Conservation (phyloP, 208 protist species). For the Leishmania arabica region DNA sequence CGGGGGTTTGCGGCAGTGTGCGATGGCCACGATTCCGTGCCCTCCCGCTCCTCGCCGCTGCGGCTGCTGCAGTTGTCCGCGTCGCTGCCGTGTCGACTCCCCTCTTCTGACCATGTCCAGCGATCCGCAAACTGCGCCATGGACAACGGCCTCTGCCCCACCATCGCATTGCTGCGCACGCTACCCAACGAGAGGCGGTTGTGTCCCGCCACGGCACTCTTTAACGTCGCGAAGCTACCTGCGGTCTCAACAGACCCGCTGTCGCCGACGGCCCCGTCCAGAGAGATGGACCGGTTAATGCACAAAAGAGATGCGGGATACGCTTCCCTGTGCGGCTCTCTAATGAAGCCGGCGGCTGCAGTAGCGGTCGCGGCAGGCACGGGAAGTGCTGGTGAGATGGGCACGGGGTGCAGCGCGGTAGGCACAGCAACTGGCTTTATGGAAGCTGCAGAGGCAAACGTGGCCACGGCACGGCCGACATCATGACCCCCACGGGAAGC, state of each 20-base stretch:
- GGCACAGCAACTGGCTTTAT: not conserved
- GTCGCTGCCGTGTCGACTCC: not conserved
- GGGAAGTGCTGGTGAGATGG: not conserved
- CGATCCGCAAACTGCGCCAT: slow-evolving; percentile 26
- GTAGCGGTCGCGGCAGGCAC: not conserved
- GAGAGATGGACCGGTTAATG: not conserved
- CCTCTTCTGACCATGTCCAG: slow-evolving; percentile 5
- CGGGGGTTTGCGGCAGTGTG: not conserved
- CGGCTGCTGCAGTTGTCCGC: not conserved
- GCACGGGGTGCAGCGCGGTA: not conserved
- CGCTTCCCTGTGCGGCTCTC: not conserved
- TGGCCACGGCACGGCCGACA: not conserved
- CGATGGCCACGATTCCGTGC: not conserved
- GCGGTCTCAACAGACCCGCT: slow-evolving; percentile 2
- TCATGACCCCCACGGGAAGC: not conserved
- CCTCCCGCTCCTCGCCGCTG: not conserved
- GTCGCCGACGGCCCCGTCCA: not conserved
- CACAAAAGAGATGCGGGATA: not conserved
- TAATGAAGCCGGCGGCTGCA: not conserved
- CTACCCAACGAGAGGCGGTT: slow-evolving; percentile 14
- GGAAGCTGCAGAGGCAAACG: not conserved
- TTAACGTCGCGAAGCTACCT: slow-evolving; percentile 6
- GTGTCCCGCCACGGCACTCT: slow-evolving; percentile 1
- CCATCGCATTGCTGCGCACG: not conserved
- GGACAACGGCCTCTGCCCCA: slow-evolving; percentile 4